These are phyloP conservation scores for Pichia rugopelliculosa DNA, from an alignment of 805 yeast genomes.

Conservation along the genomic window DNA sequence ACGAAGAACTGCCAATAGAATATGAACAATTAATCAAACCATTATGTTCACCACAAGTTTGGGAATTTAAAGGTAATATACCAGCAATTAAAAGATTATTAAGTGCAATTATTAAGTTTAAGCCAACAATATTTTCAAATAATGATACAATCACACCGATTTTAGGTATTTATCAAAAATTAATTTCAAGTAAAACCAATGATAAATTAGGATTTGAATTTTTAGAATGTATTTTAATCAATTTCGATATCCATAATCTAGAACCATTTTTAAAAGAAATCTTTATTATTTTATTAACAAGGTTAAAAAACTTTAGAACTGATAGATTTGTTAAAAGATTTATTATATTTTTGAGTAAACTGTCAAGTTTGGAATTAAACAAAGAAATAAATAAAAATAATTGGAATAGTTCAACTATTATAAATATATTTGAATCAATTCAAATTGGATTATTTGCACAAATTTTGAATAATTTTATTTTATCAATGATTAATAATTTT, in stretches of 20 bases:
- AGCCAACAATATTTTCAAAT: conserved; percentile 33
- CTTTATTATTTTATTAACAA: conserved; percentile 66
- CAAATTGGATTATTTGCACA: conserved; percentile 55
- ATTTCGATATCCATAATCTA: conserved; percentile 44
- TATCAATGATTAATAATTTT: conserved; percentile 40
- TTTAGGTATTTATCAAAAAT: conserved; percentile 92
- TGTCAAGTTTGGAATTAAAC: conserved; percentile 22
- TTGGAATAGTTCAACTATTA: conserved; percentile 38
- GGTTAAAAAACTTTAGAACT: conserved; percentile 75
- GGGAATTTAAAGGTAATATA: conserved; percentile 90
- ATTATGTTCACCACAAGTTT: conserved; percentile 76
- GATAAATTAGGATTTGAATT: conserved; percentile 83
- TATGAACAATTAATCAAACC: conserved; percentile 70
- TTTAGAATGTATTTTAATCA: conserved; percentile 57
- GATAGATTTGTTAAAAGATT: conserved; percentile 73
- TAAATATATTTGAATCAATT: conserved; percentile 62
- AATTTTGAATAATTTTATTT: conserved; percentile 40
- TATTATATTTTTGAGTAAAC: conserved; percentile 47
- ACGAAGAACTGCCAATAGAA: conserved; percentile 49
- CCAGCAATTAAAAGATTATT: conserved; percentile 87
- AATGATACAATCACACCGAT: conserved; percentile 57
- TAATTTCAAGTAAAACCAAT: conserved; percentile 75
- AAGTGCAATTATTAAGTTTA: conserved; percentile 52
- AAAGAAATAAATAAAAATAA: conserved; percentile 24
- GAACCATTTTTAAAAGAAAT: conserved; percentile 58